These are phyloP conservation scores for Nicotiana tomentosiformis DNA, from an alignment of 257 asterid genomes.

Conservation along the genomic window DNA sequence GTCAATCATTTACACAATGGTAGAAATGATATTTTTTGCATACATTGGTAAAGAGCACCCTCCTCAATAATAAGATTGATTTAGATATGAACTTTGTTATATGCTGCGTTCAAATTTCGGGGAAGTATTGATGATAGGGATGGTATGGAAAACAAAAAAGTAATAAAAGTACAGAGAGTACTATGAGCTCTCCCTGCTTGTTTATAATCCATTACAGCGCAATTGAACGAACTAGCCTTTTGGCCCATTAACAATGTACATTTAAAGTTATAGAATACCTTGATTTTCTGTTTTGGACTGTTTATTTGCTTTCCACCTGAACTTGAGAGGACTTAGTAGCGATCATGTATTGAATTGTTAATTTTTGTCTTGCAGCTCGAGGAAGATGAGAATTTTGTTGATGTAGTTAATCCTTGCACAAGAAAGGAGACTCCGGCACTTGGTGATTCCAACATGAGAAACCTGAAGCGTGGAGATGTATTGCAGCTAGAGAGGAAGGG, in stretches of 20 bases:
- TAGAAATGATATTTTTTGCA: background rate
- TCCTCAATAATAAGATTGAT: background rate
- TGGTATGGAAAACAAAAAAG: background rate
- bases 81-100: background rate
- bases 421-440: constrained; percentile 59
- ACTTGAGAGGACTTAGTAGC: background rate
- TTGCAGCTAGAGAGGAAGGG: constrained; percentile 93
- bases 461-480: constrained; percentile 71
- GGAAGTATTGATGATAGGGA: background rate
- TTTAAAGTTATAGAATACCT: background rate
- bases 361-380: constrained; percentile 52
- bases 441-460: constrained; percentile 88
- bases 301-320: background rate
- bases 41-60: background rate
- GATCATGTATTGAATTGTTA: background rate
- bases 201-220: background rate
- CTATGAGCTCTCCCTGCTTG: background rate
- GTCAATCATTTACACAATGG: background rate
- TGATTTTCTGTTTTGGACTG: background rate
- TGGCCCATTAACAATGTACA: background rate
- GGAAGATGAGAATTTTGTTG: constrained; percentile 78
- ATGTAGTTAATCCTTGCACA: constrained; percentile 73
- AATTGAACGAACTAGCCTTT: background rate
- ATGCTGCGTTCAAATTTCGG: background rate
- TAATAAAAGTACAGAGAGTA: background rate